Evolutionary conservation across 176 grass and related monocot genomes (phyloP), one percentile per base, ranked within the genome.

Genomic region (Phyllostachys edulis): DNA sequence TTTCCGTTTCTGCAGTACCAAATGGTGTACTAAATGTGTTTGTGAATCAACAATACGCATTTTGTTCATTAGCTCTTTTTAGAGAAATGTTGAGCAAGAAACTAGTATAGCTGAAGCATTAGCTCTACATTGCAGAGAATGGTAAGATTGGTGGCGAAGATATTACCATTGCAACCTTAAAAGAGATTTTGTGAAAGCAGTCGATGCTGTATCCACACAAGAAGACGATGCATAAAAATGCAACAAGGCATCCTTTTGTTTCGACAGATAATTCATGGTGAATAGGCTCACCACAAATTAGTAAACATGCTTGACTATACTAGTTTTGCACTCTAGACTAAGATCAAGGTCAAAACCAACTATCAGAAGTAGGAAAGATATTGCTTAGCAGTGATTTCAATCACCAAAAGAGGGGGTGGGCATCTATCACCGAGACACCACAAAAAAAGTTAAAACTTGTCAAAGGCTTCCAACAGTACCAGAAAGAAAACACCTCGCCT

Each of bases 381-480:
- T n/a, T n/a, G n/a, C n/a, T n/a, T n/a, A n/a, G n/a, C n/a, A n/a
- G n/a, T n/a, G n/a, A n/a, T 54, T 67, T 69, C 40, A 45, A 61
- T 60, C 52, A 88, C 37, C 24, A 42, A 71, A 32, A 24, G 55
- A 39, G 20, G 12, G 36, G 36, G 27, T 29, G 46, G 63, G 20
- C 12, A 40, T 17, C 32, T 9, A 18, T 62, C 21, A 79, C 26
- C 46, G 69, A 50, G 64, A 81, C n/a, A n/a, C n/a, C n/a, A n/a
- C n/a, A 42, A 42, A 42, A 51, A 52, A 80, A 36, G 9, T 46
- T 39, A 60, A 88, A 27, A n/a, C 3, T 82, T 62, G 54, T n/a
- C 15, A 82, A 76, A 82, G 81, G 13, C 24, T 85, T 40, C 42
- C n/a, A 51, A 18, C 36, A 81, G 14, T 11, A 10, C 44, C 59